Evolutionary conservation across 1,284 basidiomycete genomes (phyloP).

Genomic region (Mrakiaceae sp.): DNA sequence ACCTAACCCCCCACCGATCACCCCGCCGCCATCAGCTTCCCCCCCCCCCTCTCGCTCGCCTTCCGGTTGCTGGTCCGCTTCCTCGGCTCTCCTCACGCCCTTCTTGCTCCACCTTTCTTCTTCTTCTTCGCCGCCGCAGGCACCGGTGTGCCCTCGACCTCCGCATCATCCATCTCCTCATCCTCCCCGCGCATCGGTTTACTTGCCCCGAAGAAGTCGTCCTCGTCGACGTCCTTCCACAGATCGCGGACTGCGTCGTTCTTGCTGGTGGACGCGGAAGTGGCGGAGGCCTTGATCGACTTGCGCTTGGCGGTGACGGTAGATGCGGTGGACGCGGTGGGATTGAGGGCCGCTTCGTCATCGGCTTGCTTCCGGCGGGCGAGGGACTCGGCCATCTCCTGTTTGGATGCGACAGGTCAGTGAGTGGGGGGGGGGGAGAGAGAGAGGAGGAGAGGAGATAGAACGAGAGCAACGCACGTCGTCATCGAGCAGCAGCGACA

Average conservation of each 20-base stretch:
- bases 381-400: constrained; percentile 33
- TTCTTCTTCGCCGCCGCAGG: not conserved
- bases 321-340: constrained; percentile 20
- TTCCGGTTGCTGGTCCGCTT: no score
- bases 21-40: no score
- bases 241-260: not conserved
- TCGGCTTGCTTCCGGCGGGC: constrained; percentile 36
- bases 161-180: no score
- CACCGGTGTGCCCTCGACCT: no score
- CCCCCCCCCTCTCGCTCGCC: no score
- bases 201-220: constrained; percentile 8
- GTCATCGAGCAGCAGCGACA: constrained; percentile 88
- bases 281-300: not conserved
- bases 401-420: not conserved
- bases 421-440: not conserved
- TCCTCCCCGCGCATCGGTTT: constrained; percentile 4
- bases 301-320: constrained; percentile 4
- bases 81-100: not conserved
- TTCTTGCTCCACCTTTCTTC: not conserved
- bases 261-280: not conserved
- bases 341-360: constrained; percentile 27
- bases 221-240: constrained; percentile 16
- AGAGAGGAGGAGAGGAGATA: not conserved
- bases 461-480: constrained; percentile 41
- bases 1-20: no score